Conservation (phyloP, 176 grass and related monocot species). For the Urochloa ruziziensis region DNA sequence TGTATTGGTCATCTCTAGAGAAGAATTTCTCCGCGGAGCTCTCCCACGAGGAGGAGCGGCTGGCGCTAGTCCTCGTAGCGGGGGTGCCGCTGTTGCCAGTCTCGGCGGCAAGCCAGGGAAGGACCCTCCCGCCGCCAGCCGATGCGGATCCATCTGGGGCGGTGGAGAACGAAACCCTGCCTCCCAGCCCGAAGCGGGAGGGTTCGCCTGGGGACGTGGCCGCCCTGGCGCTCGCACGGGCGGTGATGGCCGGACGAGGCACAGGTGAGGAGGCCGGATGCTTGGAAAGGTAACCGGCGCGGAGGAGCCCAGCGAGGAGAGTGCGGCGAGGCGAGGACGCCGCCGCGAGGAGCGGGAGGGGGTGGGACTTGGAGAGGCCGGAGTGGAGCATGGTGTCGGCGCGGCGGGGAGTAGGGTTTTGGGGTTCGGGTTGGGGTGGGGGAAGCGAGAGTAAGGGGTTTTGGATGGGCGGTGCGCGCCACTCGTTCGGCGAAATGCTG, state of each 20-base stretch:
- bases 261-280: not conserved
- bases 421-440: not conserved
- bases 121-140: conserved; percentile 16
- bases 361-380: conserved; percentile 57
- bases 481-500: conserved; percentile 50
- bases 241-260: conserved; percentile 16
- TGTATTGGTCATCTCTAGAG: conserved; percentile 40
- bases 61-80: conserved; percentile 22
- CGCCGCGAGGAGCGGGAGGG: conserved; percentile 48
- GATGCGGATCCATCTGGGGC: conserved; percentile 16
- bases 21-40: conserved; percentile 74
- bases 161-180: conserved; percentile 62
- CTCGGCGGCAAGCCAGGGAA: conserved; percentile 53
- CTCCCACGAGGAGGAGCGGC: conserved; percentile 79
- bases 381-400: conserved; percentile 62
- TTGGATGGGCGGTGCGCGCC: conserved; percentile 17
- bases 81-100: not conserved
- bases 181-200: not conserved
- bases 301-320: conserved; percentile 44
- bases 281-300: conserved; percentile 43
- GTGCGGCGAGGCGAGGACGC: conserved; percentile 27
- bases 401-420: conserved; percentile 25
- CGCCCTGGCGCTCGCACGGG: conserved; percentile 9
- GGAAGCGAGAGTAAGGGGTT: not conserved
- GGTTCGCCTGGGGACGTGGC: not conserved